Conservation (phyloP, 2,329 filamentous ascomycete species). For the Fusarium bactridioides region DNA sequence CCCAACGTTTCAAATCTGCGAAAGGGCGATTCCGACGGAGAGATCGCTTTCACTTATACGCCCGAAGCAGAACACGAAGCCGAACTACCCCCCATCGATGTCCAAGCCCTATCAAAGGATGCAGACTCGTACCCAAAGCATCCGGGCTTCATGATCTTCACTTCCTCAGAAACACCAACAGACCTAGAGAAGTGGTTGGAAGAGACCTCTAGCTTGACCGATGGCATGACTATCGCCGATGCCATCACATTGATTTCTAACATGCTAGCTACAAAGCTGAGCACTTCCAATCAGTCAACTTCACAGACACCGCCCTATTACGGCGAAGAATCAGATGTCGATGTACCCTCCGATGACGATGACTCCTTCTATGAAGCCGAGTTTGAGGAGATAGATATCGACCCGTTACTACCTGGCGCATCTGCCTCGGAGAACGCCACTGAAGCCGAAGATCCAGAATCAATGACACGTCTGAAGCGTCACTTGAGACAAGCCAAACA, state of each 20-base stretch:
- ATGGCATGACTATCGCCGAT: slow-evolving; percentile 42
- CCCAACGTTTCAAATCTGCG: slow-evolving; percentile 62
- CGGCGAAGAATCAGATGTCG: not conserved
- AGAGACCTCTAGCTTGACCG: slow-evolving; percentile 45
- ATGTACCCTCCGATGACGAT: slow-evolving; percentile 16
- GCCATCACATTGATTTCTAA: slow-evolving; percentile 26
- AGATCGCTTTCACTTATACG: slow-evolving; percentile 69
- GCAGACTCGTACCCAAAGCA: slow-evolving; percentile 49
- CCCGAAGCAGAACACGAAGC: slow-evolving; percentile 48
- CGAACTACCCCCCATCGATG: slow-evolving; percentile 42
- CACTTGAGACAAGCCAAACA: slow-evolving; percentile 63
- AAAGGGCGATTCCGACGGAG: slow-evolving; percentile 74
- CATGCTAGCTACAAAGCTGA: slow-evolving; percentile 20
- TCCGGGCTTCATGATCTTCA: slow-evolving; percentile 54
- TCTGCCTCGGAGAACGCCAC: not conserved
- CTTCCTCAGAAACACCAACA: slow-evolving; percentile 48
- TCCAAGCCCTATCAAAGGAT: slow-evolving; percentile 50
- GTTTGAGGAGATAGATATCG: slow-evolving; percentile 25
- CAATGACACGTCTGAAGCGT: slow-evolving; percentile 23
- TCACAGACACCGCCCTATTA: not conserved
- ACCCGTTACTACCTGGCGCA: slow-evolving; percentile 9
- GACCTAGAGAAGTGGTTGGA: slow-evolving; percentile 56
- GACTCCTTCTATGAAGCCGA: slow-evolving; percentile 25
- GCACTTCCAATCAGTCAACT: not conserved
- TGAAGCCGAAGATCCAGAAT: not conserved